phyloP scores from a whole-genome alignment of 2,329 filamentous ascomycete genomes.

The Dothidotthia symphoricarpi region DNA sequence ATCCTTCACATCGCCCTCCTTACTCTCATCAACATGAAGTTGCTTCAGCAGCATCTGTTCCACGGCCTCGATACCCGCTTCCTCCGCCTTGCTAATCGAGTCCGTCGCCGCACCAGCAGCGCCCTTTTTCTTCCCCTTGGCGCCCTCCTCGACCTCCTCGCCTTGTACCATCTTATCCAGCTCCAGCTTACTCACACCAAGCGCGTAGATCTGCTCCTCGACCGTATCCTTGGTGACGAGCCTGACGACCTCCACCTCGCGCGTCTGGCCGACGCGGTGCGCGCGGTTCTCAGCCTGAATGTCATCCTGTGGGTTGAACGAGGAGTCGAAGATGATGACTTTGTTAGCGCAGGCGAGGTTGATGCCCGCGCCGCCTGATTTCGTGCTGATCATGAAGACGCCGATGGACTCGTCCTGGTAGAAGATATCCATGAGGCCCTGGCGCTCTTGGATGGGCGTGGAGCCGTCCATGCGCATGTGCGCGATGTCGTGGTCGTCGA shows the following conservation, averaged over 20 bases:
- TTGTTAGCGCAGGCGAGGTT: constrained; percentile 96
- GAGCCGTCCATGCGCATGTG: constrained; percentile 85
- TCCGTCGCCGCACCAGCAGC: constrained; percentile 11
- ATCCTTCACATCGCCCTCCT: constrained; percentile 41
- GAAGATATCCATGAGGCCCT: constrained; percentile 86
- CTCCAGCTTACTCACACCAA: constrained; percentile 89
- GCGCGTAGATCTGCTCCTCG: constrained; percentile 87
- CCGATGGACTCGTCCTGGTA: constrained; percentile 72
- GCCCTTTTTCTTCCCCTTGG: constrained; percentile 19
- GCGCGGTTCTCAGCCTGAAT: constrained; percentile 98
- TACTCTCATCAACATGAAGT: constrained; percentile 11
- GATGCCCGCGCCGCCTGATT: constrained; percentile 93
- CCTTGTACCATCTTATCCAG: constrained; percentile 74
- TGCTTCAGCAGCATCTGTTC: constrained; percentile 45
- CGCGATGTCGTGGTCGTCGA: constrained; percentile 68
- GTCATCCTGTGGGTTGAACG: constrained; percentile 97
- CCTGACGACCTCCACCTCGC: constrained; percentile 85
- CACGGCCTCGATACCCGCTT: constrained; percentile 35
- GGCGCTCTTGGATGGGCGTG: constrained; percentile 78
- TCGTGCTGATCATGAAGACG: constrained; percentile 90
- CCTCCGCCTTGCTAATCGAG: constrained; percentile 39
- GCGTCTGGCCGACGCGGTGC: constrained; percentile 87
- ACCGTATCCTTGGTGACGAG: constrained; percentile 80
- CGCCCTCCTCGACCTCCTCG: constrained; percentile 49
- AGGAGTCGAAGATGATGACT: constrained; percentile 93